These are phyloP conservation scores for Bipolaris oryzae DNA, from an alignment of 2,329 filamentous ascomycete species.

Conservation along the genomic window DNA sequence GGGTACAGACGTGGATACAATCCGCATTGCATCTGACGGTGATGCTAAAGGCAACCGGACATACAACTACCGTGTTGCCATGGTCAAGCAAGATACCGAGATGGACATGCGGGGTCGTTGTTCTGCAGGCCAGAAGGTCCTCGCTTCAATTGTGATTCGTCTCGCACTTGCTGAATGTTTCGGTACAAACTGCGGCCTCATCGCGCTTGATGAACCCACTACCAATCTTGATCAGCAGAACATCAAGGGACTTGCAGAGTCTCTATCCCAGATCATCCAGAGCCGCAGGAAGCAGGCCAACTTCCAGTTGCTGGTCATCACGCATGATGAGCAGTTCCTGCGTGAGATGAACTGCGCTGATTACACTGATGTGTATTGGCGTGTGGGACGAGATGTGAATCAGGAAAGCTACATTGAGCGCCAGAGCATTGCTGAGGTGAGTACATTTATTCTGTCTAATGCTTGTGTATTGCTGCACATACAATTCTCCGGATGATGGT, in stretches of 20 bases:
- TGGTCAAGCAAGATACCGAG: slow-evolving; percentile 96
- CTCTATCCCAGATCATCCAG: slow-evolving; percentile 85
- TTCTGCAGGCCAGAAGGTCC: slow-evolving; percentile 93
- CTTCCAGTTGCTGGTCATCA: slow-evolving; percentile 98
- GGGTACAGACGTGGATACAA: slow-evolving; percentile 95
- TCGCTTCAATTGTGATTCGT: slow-evolving; percentile 96
- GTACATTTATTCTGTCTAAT: neutral
- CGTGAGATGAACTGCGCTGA: slow-evolving; percentile 92
- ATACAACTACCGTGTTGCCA: slow-evolving; percentile 97
- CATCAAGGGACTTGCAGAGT: slow-evolving; percentile 84
- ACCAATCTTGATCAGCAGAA: slow-evolving; percentile 97
- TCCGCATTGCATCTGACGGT: slow-evolving; percentile 90
- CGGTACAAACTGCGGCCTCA: slow-evolving; percentile 91
- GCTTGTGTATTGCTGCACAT: neutral
- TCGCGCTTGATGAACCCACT: slow-evolving; percentile 95
- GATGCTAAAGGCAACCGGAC: slow-evolving; percentile 77
- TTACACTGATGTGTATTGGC: slow-evolving; percentile 90
- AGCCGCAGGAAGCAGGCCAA: slow-evolving; percentile 84
- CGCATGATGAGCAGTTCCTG: slow-evolving; percentile 96
- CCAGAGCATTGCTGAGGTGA: slow-evolving; percentile 53
- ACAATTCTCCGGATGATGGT: neutral
- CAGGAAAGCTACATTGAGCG: slow-evolving; percentile 88
- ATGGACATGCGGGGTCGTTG: slow-evolving; percentile 99
- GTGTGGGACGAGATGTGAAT: slow-evolving; percentile 78
- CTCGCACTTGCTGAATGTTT: slow-evolving; percentile 96